Evolutionary conservation across 1,139 yeast genomes (phyloP), one percentile per base, ranked within the genome.

Genomic region (Debaryomyces sp.): DNA sequence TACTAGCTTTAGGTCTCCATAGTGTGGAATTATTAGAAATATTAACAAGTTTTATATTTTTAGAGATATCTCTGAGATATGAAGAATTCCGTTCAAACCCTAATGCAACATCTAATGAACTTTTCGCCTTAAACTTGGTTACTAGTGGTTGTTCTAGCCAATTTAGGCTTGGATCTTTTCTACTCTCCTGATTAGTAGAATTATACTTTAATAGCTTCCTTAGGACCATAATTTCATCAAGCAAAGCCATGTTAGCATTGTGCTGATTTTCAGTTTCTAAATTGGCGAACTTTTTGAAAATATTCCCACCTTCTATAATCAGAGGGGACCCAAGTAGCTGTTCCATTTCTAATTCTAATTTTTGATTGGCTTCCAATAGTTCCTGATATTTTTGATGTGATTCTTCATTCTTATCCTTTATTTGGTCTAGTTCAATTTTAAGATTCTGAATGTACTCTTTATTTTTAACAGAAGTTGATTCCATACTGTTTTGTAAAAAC

Each of bases 401-500:
- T 4, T 54, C 54, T 10, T 62, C 60, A 32, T 63, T 62, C 18
- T 61, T 60, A 1, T 51, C 43, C 12, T 63, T 54, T 18, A 75
- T 52, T 1, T 47, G 47, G 0, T 54, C 50, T n/a, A 75, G 52
- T 36, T 65, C 63, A 2, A 48, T 15, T 15, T 61, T 59, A 23
- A 76, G 49, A 6, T 58, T 45, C 24, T 63, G 55, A 23, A 62
- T 49, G 29, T 70, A 62, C 29, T 58, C 63, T n/a, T 56, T 62
- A 39, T 69, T 70, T 22, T 66, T 68, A 10, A 63, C 61, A 48
- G 67, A 66, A 13, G 69, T 59, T 12, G 74, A 66, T 8, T 55
- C 60, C 63, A 81, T 67, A 56, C 74, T 77, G 21, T 70, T 68
- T 52, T 75, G 77, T 39, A 78, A 58, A 12, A 76, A 60, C 8